Evolutionary conservation across 148 eudicot genomes (phyloP).

Genomic region (Suaeda aralocaspica): DNA sequence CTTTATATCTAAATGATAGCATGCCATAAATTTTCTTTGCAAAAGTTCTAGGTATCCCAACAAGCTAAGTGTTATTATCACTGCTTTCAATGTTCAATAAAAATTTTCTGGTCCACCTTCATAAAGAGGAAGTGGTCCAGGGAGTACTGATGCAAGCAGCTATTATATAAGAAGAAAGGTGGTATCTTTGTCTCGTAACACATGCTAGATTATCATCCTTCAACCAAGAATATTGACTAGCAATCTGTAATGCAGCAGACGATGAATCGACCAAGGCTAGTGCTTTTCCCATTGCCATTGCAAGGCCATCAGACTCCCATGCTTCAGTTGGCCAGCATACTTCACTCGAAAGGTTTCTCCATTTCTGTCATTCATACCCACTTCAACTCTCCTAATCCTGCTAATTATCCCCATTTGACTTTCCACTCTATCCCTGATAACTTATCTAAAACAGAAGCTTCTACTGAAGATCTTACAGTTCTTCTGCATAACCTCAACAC

Average conservation of each 20-base stretch:
- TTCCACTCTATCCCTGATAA: conserved; percentile 43
- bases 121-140: conserved; percentile 10
- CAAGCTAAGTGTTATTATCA: not conserved
- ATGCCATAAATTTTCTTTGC: not conserved
- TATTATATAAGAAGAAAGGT: not conserved
- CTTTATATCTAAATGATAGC: not conserved
- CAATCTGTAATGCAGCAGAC: conserved; percentile 14
- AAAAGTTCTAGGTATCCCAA: not conserved
- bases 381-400: conserved; percentile 38
- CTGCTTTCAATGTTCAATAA: conserved; percentile 8
- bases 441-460: conserved; percentile 25
- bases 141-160: not conserved
- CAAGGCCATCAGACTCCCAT: conserved; percentile 65
- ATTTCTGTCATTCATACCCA: conserved; percentile 47
- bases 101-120: conserved; percentile 10
- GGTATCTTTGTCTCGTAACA: not conserved
- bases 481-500: conserved; percentile 28
- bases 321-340: conserved; percentile 51
- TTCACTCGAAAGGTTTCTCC: conserved; percentile 47
- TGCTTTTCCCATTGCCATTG: conserved; percentile 45
- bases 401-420: conserved; percentile 40
- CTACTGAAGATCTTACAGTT: conserved; percentile 19
- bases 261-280: conserved; percentile 16
- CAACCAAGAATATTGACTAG: not conserved
- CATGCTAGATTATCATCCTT: not conserved